Evolutionary conservation across 2,329 filamentous ascomycete genomes (phyloP), one percentile per base, ranked within the genome.

Genomic region (Stagonosporopsis cucurbitacearum): DNA sequence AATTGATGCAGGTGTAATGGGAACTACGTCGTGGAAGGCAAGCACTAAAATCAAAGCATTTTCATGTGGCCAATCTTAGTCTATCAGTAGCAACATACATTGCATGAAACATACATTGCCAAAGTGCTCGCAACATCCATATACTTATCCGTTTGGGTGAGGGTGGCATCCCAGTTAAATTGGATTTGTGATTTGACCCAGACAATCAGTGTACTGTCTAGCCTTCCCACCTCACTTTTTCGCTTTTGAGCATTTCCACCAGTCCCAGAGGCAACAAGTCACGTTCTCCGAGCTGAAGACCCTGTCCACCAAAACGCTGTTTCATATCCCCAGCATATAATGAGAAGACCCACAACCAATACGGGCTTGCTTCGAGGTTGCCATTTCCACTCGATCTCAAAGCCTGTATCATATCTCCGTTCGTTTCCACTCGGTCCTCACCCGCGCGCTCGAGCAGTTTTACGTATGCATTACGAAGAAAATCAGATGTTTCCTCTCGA

Each of bases 261-360:
- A 63, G 79, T 63, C 4, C 77, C 76, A 62, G 75, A 74, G 78
- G 78, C 54, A 80, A 57, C 46, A 79, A 49, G 1, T 75, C 75
- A 41, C 69, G 64, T 54, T 79, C 76, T 4, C 78, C 77, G 44
- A 80, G 66, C 26, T 69, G 68, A 49, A 79, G 51, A 1, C 77
- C 75, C 23, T 56, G 28, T 25, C 59, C 65, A 0, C 78, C 78
- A 70, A 79, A 79, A 33, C 66, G 66, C 50, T 72, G 65, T 41
- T 71, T 71, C 68, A 80, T 72, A 51, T 79, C 76, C 15, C 66
- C 62, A 0, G 68, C 73, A 67, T 79, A 79, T 23, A 80, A 59
- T 50, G 67, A 62, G 41, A 68, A 66, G 9, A 83, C 74, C 81
- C 81, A 83, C 43, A 69, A 70, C 78, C 80, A 81, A 51, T 83